A percentile compares a stretch with the other conserved stretches of the same genome.
phyloP scores from a whole-genome alignment of 2,329 filamentous ascomycete species.

The Boeremia exigua region DNA sequence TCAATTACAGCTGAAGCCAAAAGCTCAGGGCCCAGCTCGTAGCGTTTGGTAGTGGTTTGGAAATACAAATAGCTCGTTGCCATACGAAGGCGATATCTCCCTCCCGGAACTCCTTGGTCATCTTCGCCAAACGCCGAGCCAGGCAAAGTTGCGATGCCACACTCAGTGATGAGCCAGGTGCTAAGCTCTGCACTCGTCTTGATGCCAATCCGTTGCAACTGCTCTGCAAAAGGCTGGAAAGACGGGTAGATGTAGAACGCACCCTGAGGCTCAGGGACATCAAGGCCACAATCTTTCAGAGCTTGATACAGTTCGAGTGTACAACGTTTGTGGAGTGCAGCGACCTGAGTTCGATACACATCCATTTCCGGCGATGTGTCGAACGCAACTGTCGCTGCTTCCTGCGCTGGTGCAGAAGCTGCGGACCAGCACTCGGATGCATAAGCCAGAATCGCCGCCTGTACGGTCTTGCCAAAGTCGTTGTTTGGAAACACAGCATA shows the following conservation, averaged over 20 bases:
- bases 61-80: slow-evolving; percentile 13
- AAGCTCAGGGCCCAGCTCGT: background rate
- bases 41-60: background rate
- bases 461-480: background rate
- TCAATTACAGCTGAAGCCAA: background rate
- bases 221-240: background rate
- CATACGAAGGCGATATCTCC: slow-evolving; percentile 5
- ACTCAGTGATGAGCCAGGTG: slow-evolving; percentile 3
- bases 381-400: slow-evolving; percentile 5
- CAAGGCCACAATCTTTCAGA: slow-evolving; percentile 1
- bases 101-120: background rate
- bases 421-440: slow-evolving; percentile 13
- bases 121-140: slow-evolving; percentile 6
- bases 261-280: slow-evolving; percentile 3
- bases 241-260: slow-evolving; percentile 12
- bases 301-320: background rate
- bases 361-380: slow-evolving; percentile 5
- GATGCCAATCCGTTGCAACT: background rate
- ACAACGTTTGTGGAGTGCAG: background rate
- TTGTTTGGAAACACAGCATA: slow-evolving; percentile 3
- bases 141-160: slow-evolving; percentile 5
- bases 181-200: background rate
- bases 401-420: slow-evolving; percentile 8
- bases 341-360: slow-evolving; percentile 1
- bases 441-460: slow-evolving; percentile 5